Percentiles rank a stretch among this genome's conserved stretches.
Evolutionary conservation across 1,284 basidiomycete genomes (phyloP).

Genomic region (Tilletia indica): DNA sequence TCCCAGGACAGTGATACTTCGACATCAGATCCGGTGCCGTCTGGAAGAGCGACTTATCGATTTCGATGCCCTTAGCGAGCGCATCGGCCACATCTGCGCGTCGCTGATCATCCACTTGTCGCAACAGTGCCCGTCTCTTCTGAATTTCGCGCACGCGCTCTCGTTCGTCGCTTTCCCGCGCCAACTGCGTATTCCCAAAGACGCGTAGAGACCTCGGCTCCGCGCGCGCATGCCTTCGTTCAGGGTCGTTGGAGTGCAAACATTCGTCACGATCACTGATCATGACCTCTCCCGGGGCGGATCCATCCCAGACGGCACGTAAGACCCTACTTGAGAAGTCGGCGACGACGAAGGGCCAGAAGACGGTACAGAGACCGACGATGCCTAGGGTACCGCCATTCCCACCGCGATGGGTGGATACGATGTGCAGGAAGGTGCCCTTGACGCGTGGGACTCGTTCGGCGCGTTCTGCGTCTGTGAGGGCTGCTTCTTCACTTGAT

Average conservation of each 20-base stretch:
- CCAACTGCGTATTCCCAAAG: slow-evolving; percentile 11
- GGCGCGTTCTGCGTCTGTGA: neutral
- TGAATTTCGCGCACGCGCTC: slow-evolving; percentile 2
- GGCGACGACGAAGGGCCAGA: slow-evolving; percentile 34
- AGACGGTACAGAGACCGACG: slow-evolving; percentile 34
- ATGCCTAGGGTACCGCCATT: slow-evolving; percentile 29
- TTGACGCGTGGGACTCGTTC: slow-evolving; percentile 25
- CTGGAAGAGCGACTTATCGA: slow-evolving; percentile 3
- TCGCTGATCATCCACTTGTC: neutral
- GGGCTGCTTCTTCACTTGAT: neutral
- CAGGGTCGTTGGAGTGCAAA: slow-evolving; percentile 7
- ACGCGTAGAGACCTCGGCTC: neutral
- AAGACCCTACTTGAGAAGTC: slow-evolving; percentile 34
- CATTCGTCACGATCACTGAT: slow-evolving; percentile 9
- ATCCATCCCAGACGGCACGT: slow-evolving; percentile 32
- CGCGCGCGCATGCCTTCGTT: neutral
- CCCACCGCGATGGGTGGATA: slow-evolving; percentile 13
- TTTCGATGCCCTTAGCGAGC: neutral
- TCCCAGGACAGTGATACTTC: slow-evolving; percentile 14
- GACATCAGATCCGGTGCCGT: slow-evolving; percentile 5
- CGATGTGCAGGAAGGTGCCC: slow-evolving; percentile 31
- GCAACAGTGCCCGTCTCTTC: neutral
- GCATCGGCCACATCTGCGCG: neutral
- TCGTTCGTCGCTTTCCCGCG: slow-evolving; percentile 5
- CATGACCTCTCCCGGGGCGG: slow-evolving; percentile 22